Conservation (phyloP, 192 early-diverging fungal genomes). For the Blastocladiella britannica region DNA sequence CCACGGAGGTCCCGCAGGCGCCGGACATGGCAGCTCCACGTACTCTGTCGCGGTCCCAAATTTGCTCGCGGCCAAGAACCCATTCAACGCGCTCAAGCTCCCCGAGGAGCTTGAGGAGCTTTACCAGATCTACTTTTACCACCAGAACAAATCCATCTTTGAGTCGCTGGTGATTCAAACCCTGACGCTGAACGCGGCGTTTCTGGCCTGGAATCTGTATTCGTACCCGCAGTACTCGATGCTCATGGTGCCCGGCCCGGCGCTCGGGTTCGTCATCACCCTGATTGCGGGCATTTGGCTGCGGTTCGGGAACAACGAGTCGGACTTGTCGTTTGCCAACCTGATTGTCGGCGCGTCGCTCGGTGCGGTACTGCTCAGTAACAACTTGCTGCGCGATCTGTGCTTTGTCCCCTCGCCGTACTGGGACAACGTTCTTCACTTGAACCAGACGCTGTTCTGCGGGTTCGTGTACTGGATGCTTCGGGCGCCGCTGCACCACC, state of each 20-base stretch:
- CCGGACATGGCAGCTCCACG: too few relatives aligned
- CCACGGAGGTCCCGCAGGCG: too few relatives aligned
- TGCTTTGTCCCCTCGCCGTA: background rate
- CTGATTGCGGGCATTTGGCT: background rate
- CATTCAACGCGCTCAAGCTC: too few relatives aligned
- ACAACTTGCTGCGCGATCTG: background rate
- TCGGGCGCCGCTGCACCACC: background rate
- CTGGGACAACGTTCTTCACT: background rate
- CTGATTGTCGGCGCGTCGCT: background rate
- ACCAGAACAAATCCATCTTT: background rate
- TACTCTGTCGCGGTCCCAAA: too few relatives aligned
- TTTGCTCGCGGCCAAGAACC: too few relatives aligned
- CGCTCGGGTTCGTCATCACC: background rate
- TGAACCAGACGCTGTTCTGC: background rate
- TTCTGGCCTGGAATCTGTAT: background rate
- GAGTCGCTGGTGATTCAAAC: background rate
- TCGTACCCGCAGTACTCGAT: background rate
- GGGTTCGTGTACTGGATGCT: background rate
- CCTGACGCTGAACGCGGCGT: background rate
- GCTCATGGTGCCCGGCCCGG: background rate
- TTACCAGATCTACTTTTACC: background rate
- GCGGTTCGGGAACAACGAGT: background rate
- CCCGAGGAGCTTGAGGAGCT: background rate
- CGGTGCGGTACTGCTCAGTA: background rate
- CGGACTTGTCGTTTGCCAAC: background rate